Percentiles rank a stretch among this genome's conserved stretches.
These are phyloP conservation scores for Termitomyces sp. DNA, from an alignment of 768 basidiomycete genomes.

Conservation along the genomic window DNA sequence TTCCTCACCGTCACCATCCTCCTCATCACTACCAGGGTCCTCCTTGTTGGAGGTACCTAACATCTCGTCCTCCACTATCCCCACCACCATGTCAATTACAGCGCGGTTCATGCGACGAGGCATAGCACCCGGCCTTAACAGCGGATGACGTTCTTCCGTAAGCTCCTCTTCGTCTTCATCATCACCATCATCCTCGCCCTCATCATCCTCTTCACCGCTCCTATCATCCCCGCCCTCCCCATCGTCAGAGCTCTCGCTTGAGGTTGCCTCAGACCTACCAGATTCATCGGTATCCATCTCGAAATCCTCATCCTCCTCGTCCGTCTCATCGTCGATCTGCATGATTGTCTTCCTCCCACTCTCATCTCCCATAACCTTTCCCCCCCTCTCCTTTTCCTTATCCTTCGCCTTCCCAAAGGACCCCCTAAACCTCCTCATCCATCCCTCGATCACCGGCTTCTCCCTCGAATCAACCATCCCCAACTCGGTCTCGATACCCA, in stretches of 20 bases:
- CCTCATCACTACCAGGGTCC: constrained; percentile 19
- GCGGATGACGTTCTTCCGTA: constrained; percentile 51
- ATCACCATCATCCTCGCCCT: constrained; percentile 18
- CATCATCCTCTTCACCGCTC: constrained; percentile 2
- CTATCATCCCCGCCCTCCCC: not conserved
- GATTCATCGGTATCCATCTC: constrained; percentile 29
- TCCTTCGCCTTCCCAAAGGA: constrained; percentile 43
- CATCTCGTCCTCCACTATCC: constrained; percentile 52
- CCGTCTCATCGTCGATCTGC: constrained; percentile 33
- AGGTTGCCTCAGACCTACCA: constrained; percentile 24
- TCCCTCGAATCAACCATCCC: constrained; percentile 68
- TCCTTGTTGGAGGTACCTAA: constrained; percentile 24
- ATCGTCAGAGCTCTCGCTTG: constrained; percentile 23
- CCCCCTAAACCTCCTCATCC: constrained; percentile 54
- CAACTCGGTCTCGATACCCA: constrained; percentile 59
- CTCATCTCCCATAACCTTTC: constrained; percentile 6
- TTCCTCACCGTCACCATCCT: constrained; percentile 31
- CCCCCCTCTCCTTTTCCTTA: not conserved
- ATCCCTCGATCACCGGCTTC: constrained; percentile 55
- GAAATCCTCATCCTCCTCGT: constrained; percentile 42
- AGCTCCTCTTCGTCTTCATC: constrained; percentile 38
- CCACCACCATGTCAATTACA: constrained; percentile 58
- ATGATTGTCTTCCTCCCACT: constrained; percentile 22
- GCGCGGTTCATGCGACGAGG: constrained; percentile 58
- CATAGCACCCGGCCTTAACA: constrained; percentile 61